Evolutionary conservation across 495 filamentous ascomycete species (phyloP), one percentile per base, ranked within the genome.

Genomic region (Massariosphaeria phaeospora): DNA sequence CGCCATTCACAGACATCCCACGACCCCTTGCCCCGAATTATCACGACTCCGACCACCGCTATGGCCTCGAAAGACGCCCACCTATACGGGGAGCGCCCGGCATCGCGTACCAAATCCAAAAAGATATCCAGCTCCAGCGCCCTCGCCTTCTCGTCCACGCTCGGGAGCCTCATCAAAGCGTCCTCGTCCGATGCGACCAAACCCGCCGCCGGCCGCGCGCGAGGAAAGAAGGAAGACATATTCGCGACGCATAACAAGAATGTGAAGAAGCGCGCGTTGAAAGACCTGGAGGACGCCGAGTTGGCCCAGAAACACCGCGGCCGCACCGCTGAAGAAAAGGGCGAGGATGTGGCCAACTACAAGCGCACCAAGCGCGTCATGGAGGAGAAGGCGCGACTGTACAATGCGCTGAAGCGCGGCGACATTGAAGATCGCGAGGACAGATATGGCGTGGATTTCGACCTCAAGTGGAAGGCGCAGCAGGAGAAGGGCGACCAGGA

Each of bases 391-490:
- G 88, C 84, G 36, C 78, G 83, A 3, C 65, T 90, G 17, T 98
- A 98, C 69, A 79, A 84, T 0, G 80, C 84, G 40, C 81, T 98
- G 83, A 91, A 91, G 69, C 73, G 84, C 51, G 86, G 78, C 52
- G 89, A 80, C 55, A 66, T 75, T 9, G 75, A 78, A 12, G 82
- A 80, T 36, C 72, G 73, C 7, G 76, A 69, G 55, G 76, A 72
- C 65, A 73, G 70, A 44, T 79, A 77, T 62, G 79, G 91, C 18
- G 84, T 98, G 0, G 93, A 98, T 72, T 98, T 97, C 65, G 91
- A 96, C 70, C 75, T 82, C 36, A 98, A 97, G 70, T 96, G 91
- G 89, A 88, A 84, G 0, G 88, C 94, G 60, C 67, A 70, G 33
- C 67, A 81, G 38, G 69, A 69, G 3, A 57, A 59, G 3, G 67